phyloP scores from a whole-genome alignment of 2,329 filamentous ascomycete species.

The Trichophyton rubrum region DNA sequence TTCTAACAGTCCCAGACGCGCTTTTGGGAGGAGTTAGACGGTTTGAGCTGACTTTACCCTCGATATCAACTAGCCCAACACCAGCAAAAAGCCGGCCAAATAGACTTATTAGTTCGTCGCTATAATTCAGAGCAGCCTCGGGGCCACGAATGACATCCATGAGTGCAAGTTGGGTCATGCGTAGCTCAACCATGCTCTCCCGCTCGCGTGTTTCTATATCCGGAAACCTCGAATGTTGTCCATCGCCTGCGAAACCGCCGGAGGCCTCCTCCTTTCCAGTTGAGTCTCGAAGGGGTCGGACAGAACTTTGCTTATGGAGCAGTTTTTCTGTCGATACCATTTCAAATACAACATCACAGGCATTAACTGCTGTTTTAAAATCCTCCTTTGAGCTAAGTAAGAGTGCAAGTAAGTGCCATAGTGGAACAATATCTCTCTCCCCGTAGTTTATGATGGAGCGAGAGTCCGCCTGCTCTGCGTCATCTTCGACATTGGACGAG shows the following conservation, averaged over 20 bases:
- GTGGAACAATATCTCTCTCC: slow-evolving; percentile 50
- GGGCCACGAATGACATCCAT: slow-evolving; percentile 74
- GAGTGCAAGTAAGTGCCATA: slow-evolving; percentile 86
- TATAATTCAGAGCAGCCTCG: slow-evolving; percentile 74
- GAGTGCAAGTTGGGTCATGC: slow-evolving; percentile 84
- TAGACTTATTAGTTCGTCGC: slow-evolving; percentile 68
- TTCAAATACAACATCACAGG: slow-evolving; percentile 83
- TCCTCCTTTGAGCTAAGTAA: slow-evolving; percentile 79
- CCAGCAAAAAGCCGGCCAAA: slow-evolving; percentile 72
- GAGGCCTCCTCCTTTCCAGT: slow-evolving; percentile 15
- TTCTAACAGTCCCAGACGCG: slow-evolving; percentile 57
- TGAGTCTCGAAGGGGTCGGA: slow-evolving; percentile 24
- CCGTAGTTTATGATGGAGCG: slow-evolving; percentile 23
- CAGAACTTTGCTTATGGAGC: slow-evolving; percentile 52
- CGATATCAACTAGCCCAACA: slow-evolving; percentile 31
- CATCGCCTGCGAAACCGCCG: neutral
- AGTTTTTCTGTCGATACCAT: slow-evolving; percentile 60
- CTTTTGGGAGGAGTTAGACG: slow-evolving; percentile 51
- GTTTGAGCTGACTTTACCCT: slow-evolving; percentile 19
- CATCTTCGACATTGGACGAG: slow-evolving; percentile 24
- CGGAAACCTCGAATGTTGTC: slow-evolving; percentile 48
- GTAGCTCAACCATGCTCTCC: slow-evolving; percentile 78
- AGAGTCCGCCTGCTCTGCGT: slow-evolving; percentile 23
- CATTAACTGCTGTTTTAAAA: slow-evolving; percentile 63
- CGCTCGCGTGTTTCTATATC: slow-evolving; percentile 76